Percentiles rank a stretch among this genome's conserved stretches.
Evolutionary conservation across 2,329 filamentous ascomycete species (phyloP).

Genomic region (Rasamsonia emersonii): DNA sequence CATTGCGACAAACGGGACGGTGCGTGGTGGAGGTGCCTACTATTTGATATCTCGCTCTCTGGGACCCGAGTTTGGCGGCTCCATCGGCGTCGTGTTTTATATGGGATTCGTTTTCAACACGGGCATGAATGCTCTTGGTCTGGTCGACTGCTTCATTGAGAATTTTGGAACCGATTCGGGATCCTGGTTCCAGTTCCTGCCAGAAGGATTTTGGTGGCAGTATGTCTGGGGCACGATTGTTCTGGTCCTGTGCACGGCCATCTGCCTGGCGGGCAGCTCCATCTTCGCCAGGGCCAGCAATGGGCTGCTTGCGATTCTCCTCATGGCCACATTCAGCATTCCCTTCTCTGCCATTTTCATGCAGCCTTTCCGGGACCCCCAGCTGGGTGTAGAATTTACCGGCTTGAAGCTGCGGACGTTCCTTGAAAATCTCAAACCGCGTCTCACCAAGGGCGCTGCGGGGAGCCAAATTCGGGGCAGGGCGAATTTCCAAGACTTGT

Average conservation of each 20-base stretch:
- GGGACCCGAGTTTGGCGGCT: constrained; percentile 81
- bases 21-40: constrained; percentile 79
- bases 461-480: constrained; percentile 54
- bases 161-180: constrained; percentile 57
- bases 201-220: constrained; percentile 64
- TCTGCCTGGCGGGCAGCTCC: constrained; percentile 71
- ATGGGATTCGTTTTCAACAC: constrained; percentile 84
- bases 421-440: constrained; percentile 62
- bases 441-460: constrained; percentile 52
- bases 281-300: constrained; percentile 77
- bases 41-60: constrained; percentile 80
- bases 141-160: constrained; percentile 72
- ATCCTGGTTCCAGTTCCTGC: constrained; percentile 52
- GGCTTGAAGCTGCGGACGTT: constrained; percentile 65
- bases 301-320: constrained; percentile 60
- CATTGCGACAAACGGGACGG: constrained; percentile 82
- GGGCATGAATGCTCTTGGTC: constrained; percentile 76
- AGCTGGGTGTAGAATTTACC: constrained; percentile 64
- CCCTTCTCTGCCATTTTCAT: constrained; percentile 66
- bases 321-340: constrained; percentile 70
- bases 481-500: constrained; percentile 70
- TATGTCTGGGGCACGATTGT: constrained; percentile 69
- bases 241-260: constrained; percentile 60
- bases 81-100: constrained; percentile 81
- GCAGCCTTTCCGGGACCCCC: constrained; percentile 56